Conservation (phyloP, 768 basidiomycete genomes). For the Mrakia frigida region DNA sequence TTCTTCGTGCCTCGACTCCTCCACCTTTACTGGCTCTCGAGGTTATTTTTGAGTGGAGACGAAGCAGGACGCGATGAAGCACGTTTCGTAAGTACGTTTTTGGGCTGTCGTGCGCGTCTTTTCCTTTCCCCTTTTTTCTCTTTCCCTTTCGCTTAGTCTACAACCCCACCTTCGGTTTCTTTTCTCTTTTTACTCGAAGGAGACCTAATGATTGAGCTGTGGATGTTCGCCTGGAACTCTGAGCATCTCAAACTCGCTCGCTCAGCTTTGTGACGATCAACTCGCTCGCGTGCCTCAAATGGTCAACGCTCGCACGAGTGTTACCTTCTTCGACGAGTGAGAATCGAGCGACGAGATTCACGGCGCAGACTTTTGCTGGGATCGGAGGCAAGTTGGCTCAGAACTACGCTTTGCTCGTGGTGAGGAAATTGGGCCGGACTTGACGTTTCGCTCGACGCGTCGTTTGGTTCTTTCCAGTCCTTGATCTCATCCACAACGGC, state of each 20-base stretch:
- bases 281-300: slow-evolving; percentile 40
- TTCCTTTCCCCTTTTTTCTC: neutral
- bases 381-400: slow-evolving; percentile 34
- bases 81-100: no score
- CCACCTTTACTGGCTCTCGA: slow-evolving; percentile 40
- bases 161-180: slow-evolving; percentile 24
- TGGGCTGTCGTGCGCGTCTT: no score
- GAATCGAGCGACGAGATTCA: slow-evolving; percentile 39
- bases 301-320: slow-evolving; percentile 37
- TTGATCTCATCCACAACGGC: slow-evolving; percentile 41
- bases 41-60: slow-evolving; percentile 37
- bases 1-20: slow-evolving; percentile 42
- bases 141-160: neutral
- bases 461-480: slow-evolving; percentile 29
- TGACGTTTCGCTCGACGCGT: neutral
- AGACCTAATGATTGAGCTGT: slow-evolving; percentile 19
- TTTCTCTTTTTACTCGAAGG: no score
- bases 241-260: slow-evolving; percentile 40
- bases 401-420: neutral
- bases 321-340: slow-evolving; percentile 37
- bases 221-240: slow-evolving; percentile 42
- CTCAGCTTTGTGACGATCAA: slow-evolving; percentile 41
- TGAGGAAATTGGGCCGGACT: no score
- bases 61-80: slow-evolving; percentile 37
- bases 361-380: slow-evolving; percentile 42